These are phyloP conservation scores for Pythium myriotylum DNA, from an alignment of 352 stramenopile genomes.

Conservation along the genomic window DNA sequence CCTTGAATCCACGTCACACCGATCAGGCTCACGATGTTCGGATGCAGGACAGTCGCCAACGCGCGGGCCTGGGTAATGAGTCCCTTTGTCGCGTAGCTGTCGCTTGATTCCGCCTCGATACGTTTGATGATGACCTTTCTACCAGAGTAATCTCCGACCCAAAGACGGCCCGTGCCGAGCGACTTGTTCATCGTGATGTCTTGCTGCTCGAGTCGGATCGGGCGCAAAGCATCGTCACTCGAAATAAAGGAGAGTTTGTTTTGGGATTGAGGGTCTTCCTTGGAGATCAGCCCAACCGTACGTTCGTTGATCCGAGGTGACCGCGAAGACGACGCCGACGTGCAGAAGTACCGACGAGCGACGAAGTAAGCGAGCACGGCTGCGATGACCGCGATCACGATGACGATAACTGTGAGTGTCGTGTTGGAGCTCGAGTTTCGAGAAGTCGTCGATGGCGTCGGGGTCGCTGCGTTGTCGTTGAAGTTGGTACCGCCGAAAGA, in stretches of 20 bases:
- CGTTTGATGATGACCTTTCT: conserved; percentile 74
- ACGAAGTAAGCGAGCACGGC: conserved; percentile 44
- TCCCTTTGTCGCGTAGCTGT: conserved; percentile 60
- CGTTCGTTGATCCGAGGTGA: conserved; percentile 24
- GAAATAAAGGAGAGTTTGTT: conserved; percentile 65
- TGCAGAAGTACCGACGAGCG: conserved; percentile 35
- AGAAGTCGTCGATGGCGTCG: not conserved
- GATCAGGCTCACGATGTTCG: conserved; percentile 66
- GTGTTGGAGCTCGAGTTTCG: conserved; percentile 24
- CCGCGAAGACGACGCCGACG: conserved; percentile 2
- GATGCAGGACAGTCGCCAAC: conserved; percentile 55
- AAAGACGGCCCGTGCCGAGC: conserved; percentile 50
- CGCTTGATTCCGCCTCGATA: conserved; percentile 63
- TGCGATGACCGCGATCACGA: conserved; percentile 43
- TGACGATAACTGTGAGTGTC: conserved; percentile 55
- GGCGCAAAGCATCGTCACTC: conserved; percentile 61
- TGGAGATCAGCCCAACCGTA: conserved; percentile 28
- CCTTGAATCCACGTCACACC: conserved; percentile 73
- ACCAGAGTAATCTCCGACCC: conserved; percentile 57
- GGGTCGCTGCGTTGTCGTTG: not conserved
- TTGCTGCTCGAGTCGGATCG: conserved; percentile 52
- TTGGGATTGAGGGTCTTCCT: conserved; percentile 19
- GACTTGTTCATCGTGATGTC: conserved; percentile 63
- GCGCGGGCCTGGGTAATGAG: conserved; percentile 57
- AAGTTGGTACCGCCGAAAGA: not conserved